phyloP scores from a whole-genome alignment of 2,329 filamentous ascomycete genomes.

The Colletotrichum sansevieriae region DNA sequence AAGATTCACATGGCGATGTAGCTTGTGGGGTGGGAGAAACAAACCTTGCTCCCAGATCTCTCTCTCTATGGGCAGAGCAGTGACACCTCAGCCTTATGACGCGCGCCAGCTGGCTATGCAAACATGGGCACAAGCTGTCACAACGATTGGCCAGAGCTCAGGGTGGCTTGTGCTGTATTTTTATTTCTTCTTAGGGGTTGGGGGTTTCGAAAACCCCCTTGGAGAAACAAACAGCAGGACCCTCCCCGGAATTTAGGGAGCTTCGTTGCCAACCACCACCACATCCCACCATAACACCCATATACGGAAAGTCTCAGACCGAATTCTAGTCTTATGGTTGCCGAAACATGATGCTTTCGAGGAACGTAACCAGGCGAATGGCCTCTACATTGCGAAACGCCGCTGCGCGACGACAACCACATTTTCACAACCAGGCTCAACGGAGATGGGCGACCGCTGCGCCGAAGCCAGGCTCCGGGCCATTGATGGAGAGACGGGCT shows the following conservation, averaged over 20 bases:
- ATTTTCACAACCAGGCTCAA: slow-evolving; percentile 46
- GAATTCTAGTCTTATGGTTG: too few relatives aligned
- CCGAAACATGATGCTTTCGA: slow-evolving; percentile 31
- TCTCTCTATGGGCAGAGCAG: not conserved
- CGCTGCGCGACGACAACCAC: slow-evolving; percentile 20
- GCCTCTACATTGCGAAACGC: slow-evolving; percentile 33
- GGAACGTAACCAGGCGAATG: slow-evolving; percentile 32
- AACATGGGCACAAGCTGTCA: not conserved
- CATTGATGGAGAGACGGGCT: slow-evolving; percentile 73
- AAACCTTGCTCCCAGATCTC: not conserved
- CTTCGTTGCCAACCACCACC: slow-evolving; percentile 12
- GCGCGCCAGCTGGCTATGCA: slow-evolving; percentile 18
- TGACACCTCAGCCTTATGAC: slow-evolving; percentile 40
- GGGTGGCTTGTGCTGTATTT: slow-evolving; percentile 1
- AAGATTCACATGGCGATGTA: slow-evolving; percentile 10
- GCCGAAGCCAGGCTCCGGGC: slow-evolving; percentile 71
- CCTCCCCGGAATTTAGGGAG: slow-evolving; percentile 24
- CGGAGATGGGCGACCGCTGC: slow-evolving; percentile 66
- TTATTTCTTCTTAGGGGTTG: not conserved
- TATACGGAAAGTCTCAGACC: not conserved
- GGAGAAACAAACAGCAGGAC: not conserved
- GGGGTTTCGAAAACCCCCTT: too few relatives aligned
- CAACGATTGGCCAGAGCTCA: slow-evolving; percentile 28
- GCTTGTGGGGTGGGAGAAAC: not conserved
- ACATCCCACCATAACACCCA: slow-evolving; percentile 1